phyloP scores from a whole-genome alignment of 192 early-diverging fungal species.

The Dissophora globulifera region DNA sequence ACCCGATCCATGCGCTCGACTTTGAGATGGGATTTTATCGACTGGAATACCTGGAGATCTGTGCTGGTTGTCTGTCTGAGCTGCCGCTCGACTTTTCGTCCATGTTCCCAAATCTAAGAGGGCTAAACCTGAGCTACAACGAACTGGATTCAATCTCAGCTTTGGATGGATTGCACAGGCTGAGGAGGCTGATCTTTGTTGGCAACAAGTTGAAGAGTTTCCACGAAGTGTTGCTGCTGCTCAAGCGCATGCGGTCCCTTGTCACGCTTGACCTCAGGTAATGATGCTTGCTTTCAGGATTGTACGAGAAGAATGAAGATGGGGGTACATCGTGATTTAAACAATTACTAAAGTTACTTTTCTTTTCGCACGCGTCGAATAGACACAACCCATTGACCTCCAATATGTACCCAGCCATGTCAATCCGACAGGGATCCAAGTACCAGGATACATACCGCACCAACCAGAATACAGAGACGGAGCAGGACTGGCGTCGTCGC shows the following conservation, averaged over 20 bases:
- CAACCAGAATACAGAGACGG: constrained; percentile 42
- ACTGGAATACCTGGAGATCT: constrained; percentile 61
- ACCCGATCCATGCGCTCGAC: constrained; percentile 45
- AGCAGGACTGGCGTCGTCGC: constrained; percentile 45
- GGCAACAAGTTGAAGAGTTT: constrained; percentile 56
- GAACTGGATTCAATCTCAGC: constrained; percentile 49
- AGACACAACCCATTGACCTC: constrained; percentile 48
- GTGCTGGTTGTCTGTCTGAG: constrained; percentile 52
- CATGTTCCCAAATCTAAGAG: constrained; percentile 53
- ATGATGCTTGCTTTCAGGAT: background rate
- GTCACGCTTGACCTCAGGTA: constrained; percentile 41
- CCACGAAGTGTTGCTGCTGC: constrained; percentile 28
- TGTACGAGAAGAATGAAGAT: too few relatives aligned
- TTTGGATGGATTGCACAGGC: constrained; percentile 42
- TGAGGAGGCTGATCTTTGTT: constrained; percentile 57
- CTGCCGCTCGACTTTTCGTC: constrained; percentile 52
- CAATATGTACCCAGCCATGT: constrained; percentile 55
- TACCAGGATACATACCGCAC: constrained; percentile 50
- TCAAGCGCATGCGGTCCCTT: constrained; percentile 50
- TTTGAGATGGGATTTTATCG: constrained; percentile 53
- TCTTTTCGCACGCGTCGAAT: background rate
- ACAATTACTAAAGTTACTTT: background rate
- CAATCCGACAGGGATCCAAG: constrained; percentile 44
- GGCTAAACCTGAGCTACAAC: constrained; percentile 57
- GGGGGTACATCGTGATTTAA: too few relatives aligned